Evolutionary conservation across 2,329 filamentous ascomycete species (phyloP).

Genomic region (Fusarium albidum): DNA sequence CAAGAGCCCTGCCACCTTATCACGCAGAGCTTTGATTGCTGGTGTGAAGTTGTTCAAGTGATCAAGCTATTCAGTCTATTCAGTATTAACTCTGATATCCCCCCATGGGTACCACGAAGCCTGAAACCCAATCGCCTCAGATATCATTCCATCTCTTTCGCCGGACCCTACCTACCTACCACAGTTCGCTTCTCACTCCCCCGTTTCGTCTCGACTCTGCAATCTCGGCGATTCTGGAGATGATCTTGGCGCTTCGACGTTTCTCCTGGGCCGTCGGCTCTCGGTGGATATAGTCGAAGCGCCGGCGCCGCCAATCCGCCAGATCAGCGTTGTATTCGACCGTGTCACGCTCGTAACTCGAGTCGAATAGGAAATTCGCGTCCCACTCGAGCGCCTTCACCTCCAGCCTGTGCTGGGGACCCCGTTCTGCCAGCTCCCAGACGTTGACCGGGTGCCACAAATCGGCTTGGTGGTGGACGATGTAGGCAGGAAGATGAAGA

Average conservation of each 20-base stretch:
- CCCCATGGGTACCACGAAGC: too few species aligned
- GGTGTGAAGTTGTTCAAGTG: too few species aligned
- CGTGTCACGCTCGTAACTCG: neutral
- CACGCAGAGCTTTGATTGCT: too few species aligned
- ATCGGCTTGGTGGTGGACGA: slow-evolving; percentile 14
- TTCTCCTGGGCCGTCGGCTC: neutral
- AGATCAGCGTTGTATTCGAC: neutral
- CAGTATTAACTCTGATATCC: too few species aligned
- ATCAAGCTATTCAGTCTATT: too few species aligned
- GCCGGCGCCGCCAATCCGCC: slow-evolving; percentile 4
- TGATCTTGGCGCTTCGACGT: neutral
- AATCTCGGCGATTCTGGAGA: neutral
- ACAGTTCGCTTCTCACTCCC: neutral
- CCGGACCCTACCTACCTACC: neutral
- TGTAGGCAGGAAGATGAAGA: slow-evolving; percentile 2
- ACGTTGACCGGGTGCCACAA: neutral
- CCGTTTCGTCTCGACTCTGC: neutral
- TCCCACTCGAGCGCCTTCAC: slow-evolving; percentile 14
- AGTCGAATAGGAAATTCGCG: neutral
- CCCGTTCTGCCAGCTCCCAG: neutral
- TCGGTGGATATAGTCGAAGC: neutral
- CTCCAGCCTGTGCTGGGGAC: slow-evolving; percentile 8
- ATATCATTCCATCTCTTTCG: too few species aligned
- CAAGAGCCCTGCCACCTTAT: too few species aligned
- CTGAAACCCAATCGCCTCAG: too few species aligned